Evolutionary conservation across 495 filamentous ascomycete species (phyloP), one percentile per base, ranked within the genome.

Genomic region (Hyaloscypha bicolor): DNA sequence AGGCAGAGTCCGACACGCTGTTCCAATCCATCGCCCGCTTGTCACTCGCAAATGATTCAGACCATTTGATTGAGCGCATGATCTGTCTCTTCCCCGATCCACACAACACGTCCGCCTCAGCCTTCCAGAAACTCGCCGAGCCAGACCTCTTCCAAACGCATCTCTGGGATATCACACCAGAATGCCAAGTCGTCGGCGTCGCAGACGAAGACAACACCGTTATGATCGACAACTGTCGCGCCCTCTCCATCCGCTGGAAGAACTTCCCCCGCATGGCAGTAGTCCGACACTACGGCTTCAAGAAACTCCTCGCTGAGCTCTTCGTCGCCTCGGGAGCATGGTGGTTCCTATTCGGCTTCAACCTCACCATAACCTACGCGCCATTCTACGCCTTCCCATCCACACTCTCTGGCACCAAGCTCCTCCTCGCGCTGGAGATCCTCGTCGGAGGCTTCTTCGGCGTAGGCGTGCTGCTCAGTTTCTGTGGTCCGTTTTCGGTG

Each of bases 1-100:
- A 76, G 30, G 75, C 74, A 60, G 68, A 55, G 22, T 73, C 71
- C 9, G 82, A 85, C 60, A 74, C 69, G 1, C 65, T 56, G 3
- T 83, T 82, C 69, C 79, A 83, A 69, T 80, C 80, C 19, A 79
- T 84, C 35, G 80, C 82, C 22, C 71, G 79, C 3, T 74, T 83
- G 9, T 81, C 79, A 25, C 73, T 83, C 1, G 75, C 74, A 2
- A 83, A 83, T 63, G 77, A 79, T 56, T 80, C 74, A 64, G 71
- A 83, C 62, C 64, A 67, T 48, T 71, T 83, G 33, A 68, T 83
- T 22, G 81, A 82, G 67, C 81, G 81, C 25, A 69, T 81, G 59
- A 71, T 80, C 52, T 82, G 79, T 64, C 39, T 79, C 5, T 67
- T 76, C 12, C 78, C 78, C 0, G 64, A 71, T 25, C 21, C 29